Conservation (phyloP, 345 rosid species). For the Hibiscus mutabilis region DNA sequence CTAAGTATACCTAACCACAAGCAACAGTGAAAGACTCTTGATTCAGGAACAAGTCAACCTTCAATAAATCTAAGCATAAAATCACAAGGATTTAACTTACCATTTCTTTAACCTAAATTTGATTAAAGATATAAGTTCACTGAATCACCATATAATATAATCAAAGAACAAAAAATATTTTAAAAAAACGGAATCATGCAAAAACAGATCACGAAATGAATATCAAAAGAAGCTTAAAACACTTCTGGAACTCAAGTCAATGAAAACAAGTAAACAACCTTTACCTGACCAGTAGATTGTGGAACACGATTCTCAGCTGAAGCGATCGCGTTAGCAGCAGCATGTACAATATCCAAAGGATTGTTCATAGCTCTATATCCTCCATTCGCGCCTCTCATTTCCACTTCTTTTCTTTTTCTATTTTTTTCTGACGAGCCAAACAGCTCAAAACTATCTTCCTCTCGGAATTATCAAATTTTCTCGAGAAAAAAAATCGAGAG, state of each 20-base stretch:
- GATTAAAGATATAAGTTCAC: not conserved
- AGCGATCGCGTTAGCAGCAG: constrained; percentile 88
- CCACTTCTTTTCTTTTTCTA: not conserved
- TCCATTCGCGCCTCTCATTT: constrained; percentile 43
- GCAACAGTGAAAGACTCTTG: constrained; percentile 5
- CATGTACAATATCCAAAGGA: constrained; percentile 64
- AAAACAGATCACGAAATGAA: constrained; percentile 18
- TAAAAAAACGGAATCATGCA: not conserved
- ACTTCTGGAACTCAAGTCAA: not conserved
- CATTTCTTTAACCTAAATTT: not conserved
- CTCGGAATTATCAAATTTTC: constrained; percentile 18
- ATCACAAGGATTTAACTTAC: not conserved
- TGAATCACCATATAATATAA: not conserved
- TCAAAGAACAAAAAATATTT: not conserved
- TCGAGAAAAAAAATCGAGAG: constrained; percentile 8
- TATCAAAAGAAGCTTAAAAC: not conserved
- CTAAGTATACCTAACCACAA: not conserved
- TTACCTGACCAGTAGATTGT: constrained; percentile 52
- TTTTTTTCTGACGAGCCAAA: constrained; percentile 1
- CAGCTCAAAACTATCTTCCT: constrained; percentile 3
- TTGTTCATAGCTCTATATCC: constrained; percentile 33
- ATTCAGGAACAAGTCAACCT: constrained; percentile 17
- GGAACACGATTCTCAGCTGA: constrained; percentile 62
- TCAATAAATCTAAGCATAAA: constrained; percentile 10
- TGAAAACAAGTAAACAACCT: not conserved